Conservation (phyloP, 257 asterid genomes). For the Plantago elongata region DNA sequence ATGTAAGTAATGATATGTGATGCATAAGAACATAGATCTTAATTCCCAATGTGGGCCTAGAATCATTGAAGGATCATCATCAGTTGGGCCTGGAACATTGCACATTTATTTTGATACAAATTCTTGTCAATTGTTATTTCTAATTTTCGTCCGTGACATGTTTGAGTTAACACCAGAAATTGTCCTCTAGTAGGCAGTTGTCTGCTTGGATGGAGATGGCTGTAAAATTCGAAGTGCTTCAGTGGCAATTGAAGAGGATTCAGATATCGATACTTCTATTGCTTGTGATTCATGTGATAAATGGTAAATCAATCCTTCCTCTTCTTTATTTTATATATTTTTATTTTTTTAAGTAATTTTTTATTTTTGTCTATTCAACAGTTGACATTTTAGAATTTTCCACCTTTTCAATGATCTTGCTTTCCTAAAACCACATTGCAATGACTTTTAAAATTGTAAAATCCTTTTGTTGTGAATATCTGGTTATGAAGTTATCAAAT, state of each 20-base stretch:
- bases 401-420: too few relatives aligned
- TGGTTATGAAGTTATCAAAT: not conserved
- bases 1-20: constrained; percentile 50
- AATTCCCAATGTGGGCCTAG: constrained; percentile 12
- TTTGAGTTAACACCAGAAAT: constrained; percentile 20
- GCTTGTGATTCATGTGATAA: constrained; percentile 97
- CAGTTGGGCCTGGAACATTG: not conserved
- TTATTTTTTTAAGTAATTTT: not conserved
- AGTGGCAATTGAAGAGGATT: constrained; percentile 58
- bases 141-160: constrained; percentile 1
- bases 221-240: constrained; percentile 82
- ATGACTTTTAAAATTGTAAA: constrained; percentile 6
- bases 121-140: constrained; percentile 10
- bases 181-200: constrained; percentile 81
- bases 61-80: constrained; percentile 6
- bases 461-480: constrained; percentile 3
- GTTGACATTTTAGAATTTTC: too few relatives aligned
- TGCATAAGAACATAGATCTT: constrained; percentile 16
- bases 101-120: not conserved
- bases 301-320: constrained; percentile 40
- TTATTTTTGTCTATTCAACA: not conserved
- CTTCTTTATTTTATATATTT: not conserved
- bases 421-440: too few relatives aligned
- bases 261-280: constrained; percentile 86
- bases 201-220: constrained; percentile 92